phyloP scores from a whole-genome alignment of 805 yeast species.

The Zygotorulaspora danielsina region DNA sequence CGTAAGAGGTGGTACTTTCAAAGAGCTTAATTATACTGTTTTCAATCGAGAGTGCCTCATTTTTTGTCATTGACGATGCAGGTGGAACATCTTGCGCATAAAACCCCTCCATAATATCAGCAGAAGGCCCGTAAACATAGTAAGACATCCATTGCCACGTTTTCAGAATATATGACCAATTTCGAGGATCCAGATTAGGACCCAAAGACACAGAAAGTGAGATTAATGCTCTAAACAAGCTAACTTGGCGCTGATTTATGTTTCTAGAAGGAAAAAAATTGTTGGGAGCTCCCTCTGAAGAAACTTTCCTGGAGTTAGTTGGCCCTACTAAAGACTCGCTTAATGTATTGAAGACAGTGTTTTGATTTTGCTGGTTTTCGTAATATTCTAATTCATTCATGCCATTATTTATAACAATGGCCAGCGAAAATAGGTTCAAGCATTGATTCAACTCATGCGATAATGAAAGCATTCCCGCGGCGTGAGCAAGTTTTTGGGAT shows the following conservation, averaged over 20 bases:
- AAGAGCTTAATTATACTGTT: slow-evolving; percentile 54
- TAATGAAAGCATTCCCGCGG: slow-evolving; percentile 70
- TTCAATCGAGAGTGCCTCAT: slow-evolving; percentile 51
- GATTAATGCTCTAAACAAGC: slow-evolving; percentile 72
- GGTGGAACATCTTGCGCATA: slow-evolving; percentile 40
- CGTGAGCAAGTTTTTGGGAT: slow-evolving; percentile 75
- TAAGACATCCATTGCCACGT: slow-evolving; percentile 79
- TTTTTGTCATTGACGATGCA: slow-evolving; percentile 40
- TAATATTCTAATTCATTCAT: slow-evolving; percentile 35
- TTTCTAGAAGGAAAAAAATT: slow-evolving; percentile 38
- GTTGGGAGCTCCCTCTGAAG: slow-evolving; percentile 10
- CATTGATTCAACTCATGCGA: slow-evolving; percentile 54
- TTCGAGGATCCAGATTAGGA: slow-evolving; percentile 49
- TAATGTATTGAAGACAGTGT: slow-evolving; percentile 18
- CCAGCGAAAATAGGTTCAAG: slow-evolving; percentile 42
- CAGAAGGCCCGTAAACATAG: slow-evolving; percentile 59
- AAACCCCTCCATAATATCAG: slow-evolving; percentile 34
- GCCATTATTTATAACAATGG: slow-evolving; percentile 45
- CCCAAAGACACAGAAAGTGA: slow-evolving; percentile 83
- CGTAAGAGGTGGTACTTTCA: slow-evolving; percentile 57
- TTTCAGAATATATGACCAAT: slow-evolving; percentile 62
- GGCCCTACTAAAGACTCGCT: slow-evolving; percentile 24
- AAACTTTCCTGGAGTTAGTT: neutral
- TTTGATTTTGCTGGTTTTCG: slow-evolving; percentile 7
- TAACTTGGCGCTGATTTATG: slow-evolving; percentile 63